A percentile compares a stretch with the other conserved stretches of the same genome.
phyloP scores from a whole-genome alignment of 1,139 yeast genomes.

The Hansenula lynferdii region DNA sequence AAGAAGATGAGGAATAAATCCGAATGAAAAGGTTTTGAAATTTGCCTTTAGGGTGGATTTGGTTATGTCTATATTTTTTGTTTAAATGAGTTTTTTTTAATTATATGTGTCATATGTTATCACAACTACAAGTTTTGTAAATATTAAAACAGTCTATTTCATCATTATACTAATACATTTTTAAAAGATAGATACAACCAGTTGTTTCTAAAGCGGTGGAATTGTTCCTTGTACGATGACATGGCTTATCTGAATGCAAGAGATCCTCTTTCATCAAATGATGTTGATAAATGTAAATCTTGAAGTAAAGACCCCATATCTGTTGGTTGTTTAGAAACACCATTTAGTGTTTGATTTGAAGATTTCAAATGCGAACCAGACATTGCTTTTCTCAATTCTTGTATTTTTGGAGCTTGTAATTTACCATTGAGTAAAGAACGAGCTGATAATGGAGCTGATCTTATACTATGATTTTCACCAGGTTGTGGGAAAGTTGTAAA shows the following conservation, averaged over 20 bases:
- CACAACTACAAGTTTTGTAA: too few species aligned
- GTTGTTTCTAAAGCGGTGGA: too few species aligned
- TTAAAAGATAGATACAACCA: too few species aligned
- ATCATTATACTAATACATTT: too few species aligned
- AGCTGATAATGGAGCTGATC: slow-evolving; percentile 21
- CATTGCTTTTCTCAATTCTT: slow-evolving; percentile 42
- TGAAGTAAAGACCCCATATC: slow-evolving; percentile 1
- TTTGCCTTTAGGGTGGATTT: background rate
- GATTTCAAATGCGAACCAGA: slow-evolving; percentile 18
- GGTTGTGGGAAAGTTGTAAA: slow-evolving; percentile 11
- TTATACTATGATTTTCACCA: slow-evolving; percentile 18
- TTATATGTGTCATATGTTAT: too few species aligned
- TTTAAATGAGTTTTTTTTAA: too few species aligned
- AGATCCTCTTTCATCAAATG: slow-evolving; percentile 1
- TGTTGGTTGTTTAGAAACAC: background rate
- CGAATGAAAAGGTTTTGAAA: background rate
- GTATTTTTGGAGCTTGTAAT: slow-evolving; percentile 35
- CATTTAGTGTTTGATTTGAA: background rate
- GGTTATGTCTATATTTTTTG: background rate
- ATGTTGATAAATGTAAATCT: background rate
- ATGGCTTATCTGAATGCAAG: background rate
- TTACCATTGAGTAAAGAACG: slow-evolving; percentile 19
- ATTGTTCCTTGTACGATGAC: too few species aligned
- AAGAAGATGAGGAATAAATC: slow-evolving; percentile 16
- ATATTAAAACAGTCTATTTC: too few species aligned